Conservation (phyloP, 2,329 filamentous ascomycete genomes). For the Torrubiellomyces zombiae region DNA sequence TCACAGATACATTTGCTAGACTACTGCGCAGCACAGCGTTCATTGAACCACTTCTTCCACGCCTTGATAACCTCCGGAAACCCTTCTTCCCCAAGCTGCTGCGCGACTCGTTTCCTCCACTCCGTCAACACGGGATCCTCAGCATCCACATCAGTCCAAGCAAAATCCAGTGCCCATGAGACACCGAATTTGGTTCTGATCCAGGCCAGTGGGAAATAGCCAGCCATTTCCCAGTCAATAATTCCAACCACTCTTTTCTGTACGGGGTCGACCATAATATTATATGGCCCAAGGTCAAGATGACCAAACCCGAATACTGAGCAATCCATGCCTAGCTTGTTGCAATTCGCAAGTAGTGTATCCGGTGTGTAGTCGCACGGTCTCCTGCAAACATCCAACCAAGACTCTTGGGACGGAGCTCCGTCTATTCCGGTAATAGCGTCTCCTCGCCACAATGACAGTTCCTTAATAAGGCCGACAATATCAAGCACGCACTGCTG, state of each 20-base stretch:
- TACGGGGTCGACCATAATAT: slow-evolving; percentile 4
- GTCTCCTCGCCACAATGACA: slow-evolving; percentile 3
- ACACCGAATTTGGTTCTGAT: slow-evolving; percentile 1
- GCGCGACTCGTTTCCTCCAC: slow-evolving; percentile 1
- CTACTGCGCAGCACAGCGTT: too few species aligned
- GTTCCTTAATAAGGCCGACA: slow-evolving; percentile 5
- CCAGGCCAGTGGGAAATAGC: slow-evolving; percentile 6
- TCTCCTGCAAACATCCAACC: too few species aligned
- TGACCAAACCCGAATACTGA: slow-evolving; percentile 7
- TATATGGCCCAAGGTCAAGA: slow-evolving; percentile 6
- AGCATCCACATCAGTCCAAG: too few species aligned
- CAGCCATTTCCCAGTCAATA: slow-evolving; percentile 8
- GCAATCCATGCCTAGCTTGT: slow-evolving; percentile 6
- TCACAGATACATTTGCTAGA: too few species aligned
- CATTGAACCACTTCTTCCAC: background rate
- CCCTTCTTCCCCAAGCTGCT: background rate
- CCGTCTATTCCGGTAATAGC: slow-evolving; percentile 6
- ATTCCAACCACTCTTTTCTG: slow-evolving; percentile 5
- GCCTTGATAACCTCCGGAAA: background rate
- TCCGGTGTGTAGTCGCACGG: slow-evolving; percentile 4
- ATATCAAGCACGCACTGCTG: slow-evolving; percentile 8
- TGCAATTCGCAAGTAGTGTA: slow-evolving; percentile 5
- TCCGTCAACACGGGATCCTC: background rate
- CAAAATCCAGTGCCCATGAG: background rate
- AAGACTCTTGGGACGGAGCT: slow-evolving; percentile 3